Percentiles rank a stretch among this genome's conserved stretches.
phyloP scores from a whole-genome alignment of 2,329 filamentous ascomycete genomes.

The Aspergillus neotritici region DNA sequence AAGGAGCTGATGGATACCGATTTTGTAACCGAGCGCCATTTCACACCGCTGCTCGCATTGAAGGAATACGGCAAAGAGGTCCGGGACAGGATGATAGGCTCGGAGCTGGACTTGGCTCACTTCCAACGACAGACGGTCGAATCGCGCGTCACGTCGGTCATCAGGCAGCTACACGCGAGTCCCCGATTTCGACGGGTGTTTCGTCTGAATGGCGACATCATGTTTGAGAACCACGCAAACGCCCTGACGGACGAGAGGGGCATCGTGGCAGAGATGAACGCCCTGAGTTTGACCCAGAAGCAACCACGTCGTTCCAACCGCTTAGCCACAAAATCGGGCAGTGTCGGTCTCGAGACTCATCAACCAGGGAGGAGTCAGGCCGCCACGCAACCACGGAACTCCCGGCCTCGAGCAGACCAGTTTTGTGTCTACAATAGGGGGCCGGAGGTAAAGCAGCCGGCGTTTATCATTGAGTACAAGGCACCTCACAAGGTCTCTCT shows the following conservation, averaged over 20 bases:
- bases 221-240: slow-evolving; percentile 8
- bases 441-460: slow-evolving; percentile 17
- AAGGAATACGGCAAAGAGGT: slow-evolving; percentile 13
- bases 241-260: slow-evolving; percentile 9
- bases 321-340: slow-evolving; percentile 3
- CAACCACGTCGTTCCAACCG: slow-evolving; percentile 10
- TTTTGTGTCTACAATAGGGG: slow-evolving; percentile 32
- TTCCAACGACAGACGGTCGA: slow-evolving; percentile 8
- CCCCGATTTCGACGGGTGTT: slow-evolving; percentile 4
- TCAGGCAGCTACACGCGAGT: slow-evolving; percentile 2
- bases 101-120: slow-evolving; percentile 16
- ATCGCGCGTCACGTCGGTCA: slow-evolving; percentile 1
- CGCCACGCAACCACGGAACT: slow-evolving; percentile 2
- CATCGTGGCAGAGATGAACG: slow-evolving; percentile 3
- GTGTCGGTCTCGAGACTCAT: neutral
- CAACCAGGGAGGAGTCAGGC: slow-evolving; percentile 1
- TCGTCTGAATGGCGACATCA: slow-evolving; percentile 4
- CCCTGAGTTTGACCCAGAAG: slow-evolving; percentile 6
- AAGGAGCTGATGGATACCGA: slow-evolving; percentile 11
- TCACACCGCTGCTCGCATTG: slow-evolving; percentile 11
- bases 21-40: slow-evolving; percentile 13
- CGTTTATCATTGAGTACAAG: slow-evolving; percentile 43
- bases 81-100: slow-evolving; percentile 11
- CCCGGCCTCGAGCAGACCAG: slow-evolving; percentile 26
- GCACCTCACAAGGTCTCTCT: slow-evolving; percentile 44